Conservation (phyloP, 306 rosid species). For the Cercis canadensis region DNA sequence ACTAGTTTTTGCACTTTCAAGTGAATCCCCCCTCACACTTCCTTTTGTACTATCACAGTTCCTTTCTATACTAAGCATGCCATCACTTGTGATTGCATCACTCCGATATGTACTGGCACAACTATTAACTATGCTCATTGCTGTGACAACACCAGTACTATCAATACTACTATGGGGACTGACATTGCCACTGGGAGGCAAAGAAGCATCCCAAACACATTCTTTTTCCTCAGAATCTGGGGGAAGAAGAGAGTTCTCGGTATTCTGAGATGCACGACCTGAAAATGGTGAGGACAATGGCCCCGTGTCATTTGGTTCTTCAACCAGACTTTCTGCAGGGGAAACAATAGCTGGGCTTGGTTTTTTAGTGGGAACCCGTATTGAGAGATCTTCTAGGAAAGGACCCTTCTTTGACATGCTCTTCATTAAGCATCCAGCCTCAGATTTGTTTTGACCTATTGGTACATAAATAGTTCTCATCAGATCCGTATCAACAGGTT, state of each 20-base stretch:
- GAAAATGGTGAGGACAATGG: constrained; percentile 59
- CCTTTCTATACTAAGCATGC: constrained; percentile 90
- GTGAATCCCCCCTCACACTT: constrained; percentile 91
- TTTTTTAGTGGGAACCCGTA: constrained; percentile 70
- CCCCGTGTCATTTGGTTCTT: constrained; percentile 62
- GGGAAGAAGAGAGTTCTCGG: constrained; percentile 65
- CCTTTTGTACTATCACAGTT: constrained; percentile 82
- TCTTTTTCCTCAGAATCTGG: constrained; percentile 92
- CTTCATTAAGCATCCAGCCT: constrained; percentile 76
- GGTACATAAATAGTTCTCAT: constrained; percentile 86
- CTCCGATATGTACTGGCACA: constrained; percentile 89
- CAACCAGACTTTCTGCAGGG: constrained; percentile 69
- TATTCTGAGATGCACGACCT: constrained; percentile 70
- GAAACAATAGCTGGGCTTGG: constrained; percentile 58
- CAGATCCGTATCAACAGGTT: constrained; percentile 91
- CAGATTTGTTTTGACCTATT: constrained; percentile 72
- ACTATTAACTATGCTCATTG: constrained; percentile 94
- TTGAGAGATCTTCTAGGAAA: constrained; percentile 84
- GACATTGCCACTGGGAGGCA: constrained; percentile 99
- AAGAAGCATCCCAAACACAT: constrained; percentile 98
- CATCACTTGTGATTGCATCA: constrained; percentile 80
- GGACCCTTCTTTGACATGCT: constrained; percentile 83
- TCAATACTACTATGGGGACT: constrained; percentile 98
- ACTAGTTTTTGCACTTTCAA: constrained; percentile 96
- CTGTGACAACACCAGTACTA: constrained; percentile 85